Conservation (phyloP, 495 filamentous ascomycete genomes). For the Copromyces sp. region DNA sequence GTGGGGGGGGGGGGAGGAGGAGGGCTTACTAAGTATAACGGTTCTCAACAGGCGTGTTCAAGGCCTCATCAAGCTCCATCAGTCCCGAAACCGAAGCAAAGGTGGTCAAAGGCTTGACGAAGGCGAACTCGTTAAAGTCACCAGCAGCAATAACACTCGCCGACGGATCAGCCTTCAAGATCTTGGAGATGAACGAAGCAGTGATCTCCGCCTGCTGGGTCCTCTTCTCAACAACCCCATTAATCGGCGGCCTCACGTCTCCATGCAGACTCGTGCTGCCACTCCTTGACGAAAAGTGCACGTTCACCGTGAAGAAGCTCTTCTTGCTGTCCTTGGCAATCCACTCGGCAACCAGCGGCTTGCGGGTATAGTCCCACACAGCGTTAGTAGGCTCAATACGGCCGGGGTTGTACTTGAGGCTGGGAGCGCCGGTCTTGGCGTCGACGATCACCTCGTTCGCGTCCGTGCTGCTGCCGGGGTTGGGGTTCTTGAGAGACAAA, state of each 20-base stretch:
- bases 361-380: constrained; percentile 43
- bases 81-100: too few species aligned
- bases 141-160: constrained; percentile 42
- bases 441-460: constrained; percentile 40
- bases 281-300: constrained; percentile 48
- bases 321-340: constrained; percentile 31
- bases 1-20: too few species aligned
- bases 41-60: constrained; percentile 33
- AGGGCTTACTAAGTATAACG: constrained; percentile 44
- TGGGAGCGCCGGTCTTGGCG: constrained; percentile 11
- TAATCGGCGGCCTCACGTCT: constrained; percentile 49
- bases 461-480: constrained; percentile 32
- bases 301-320: constrained; percentile 50
- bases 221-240: constrained; percentile 42
- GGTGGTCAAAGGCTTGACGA: constrained; percentile 38
- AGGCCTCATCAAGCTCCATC: constrained; percentile 44
- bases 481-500: constrained; percentile 37
- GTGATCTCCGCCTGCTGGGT: constrained; percentile 38
- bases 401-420: constrained; percentile 50
- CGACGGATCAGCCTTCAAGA: constrained; percentile 31
- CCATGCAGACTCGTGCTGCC: constrained; percentile 46
- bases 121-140: constrained; percentile 56
- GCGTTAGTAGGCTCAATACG: constrained; percentile 43
- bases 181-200: constrained; percentile 27
- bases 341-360: constrained; percentile 50